Base-by-base conservation (phyloP, 768 basidiomycete genomes). In the Psilocybe cubensis region DNA sequence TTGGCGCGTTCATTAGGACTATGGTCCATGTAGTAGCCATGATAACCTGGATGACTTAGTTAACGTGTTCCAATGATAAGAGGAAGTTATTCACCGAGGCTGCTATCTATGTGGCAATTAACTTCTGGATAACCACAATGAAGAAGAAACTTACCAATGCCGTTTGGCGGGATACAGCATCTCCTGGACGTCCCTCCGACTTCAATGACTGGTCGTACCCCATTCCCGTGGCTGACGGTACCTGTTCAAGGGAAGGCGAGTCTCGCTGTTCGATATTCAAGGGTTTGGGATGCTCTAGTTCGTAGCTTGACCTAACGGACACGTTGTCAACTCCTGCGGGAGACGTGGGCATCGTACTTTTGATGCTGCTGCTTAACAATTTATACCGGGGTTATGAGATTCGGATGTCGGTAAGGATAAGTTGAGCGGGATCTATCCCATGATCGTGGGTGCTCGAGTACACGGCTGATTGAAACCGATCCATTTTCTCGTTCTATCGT, bases 1-100 rank as follows among this genome's bases (percentile, higher is more conserved):
- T 59, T 2, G 85, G 86, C 49, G 79, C 57, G 44, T 77, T 84
- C 61, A 63, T 70, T 35, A 86, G 59, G 42, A 85, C 64, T 53
- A 73, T 68, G 12, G 64, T 58, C 82, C 83, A 86, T 3, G 83
- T 81, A 6, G 76, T 35, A 2, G 70, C 28, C 11, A 71, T 67
- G 45, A 82, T 71, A 24, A 76, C 57, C 84, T 85, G 38, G 41
- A 23, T 10, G 46, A 24, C 24, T 52, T 41, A 44, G 33, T 43
- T 50, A 12, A 25, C n/a, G 6, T n/a, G 21, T 52, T 33, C 11
- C 31, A 29, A 24, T 21, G 4, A 8, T 41, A 7, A 25, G 12
- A 7, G 25, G 21, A 9, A 27, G 23, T 17, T 35, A 54, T 45
- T 50, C 45, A 64, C 63, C 44, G 52, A 54, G 45, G 60, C 60